Percentiles rank a stretch among this genome's conserved stretches.
Evolutionary conservation across 345 rosid genomes (phyloP).

Genomic region (Brassica incana): DNA sequence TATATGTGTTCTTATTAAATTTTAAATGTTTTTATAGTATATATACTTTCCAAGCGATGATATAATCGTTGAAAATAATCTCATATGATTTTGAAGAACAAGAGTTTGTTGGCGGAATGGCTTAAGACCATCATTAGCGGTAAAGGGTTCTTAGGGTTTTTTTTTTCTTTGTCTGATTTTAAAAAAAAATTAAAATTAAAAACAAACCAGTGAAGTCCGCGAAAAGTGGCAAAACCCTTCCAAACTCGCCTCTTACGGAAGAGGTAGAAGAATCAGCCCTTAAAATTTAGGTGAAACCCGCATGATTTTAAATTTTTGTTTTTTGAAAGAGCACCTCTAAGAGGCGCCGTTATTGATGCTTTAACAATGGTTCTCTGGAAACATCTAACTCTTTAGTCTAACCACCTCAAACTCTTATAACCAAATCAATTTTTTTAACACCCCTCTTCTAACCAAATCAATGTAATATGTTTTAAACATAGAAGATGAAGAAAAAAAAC

Average conservation of each 20-base stretch:
- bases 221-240: no score
- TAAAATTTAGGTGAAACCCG: no score
- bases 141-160: no score
- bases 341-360: no score
- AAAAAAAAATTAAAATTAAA: no score
- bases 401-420: constrained; percentile 1
- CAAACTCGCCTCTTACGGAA: no score
- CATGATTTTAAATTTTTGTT: no score
- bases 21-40: constrained; percentile 20
- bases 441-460: neutral
- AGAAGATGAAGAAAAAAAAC: neutral
- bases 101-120: neutral
- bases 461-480: neutral
- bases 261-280: no score
- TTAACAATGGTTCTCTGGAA: neutral
- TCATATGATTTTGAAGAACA: neutral
- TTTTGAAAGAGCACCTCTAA: no score
- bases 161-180: no score
- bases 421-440: neutral
- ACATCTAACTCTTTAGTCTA: neutral
- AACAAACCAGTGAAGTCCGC: no score
- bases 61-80: neutral
- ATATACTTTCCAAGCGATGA: neutral
- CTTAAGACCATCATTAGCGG: neutral
- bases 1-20: constrained; percentile 42